A percentile compares a stretch with the other conserved stretches of the same genome.
These are phyloP conservation scores for Paralagenidium karlingii DNA, from an alignment of 352 stramenopile genomes.

Conservation along the genomic window DNA sequence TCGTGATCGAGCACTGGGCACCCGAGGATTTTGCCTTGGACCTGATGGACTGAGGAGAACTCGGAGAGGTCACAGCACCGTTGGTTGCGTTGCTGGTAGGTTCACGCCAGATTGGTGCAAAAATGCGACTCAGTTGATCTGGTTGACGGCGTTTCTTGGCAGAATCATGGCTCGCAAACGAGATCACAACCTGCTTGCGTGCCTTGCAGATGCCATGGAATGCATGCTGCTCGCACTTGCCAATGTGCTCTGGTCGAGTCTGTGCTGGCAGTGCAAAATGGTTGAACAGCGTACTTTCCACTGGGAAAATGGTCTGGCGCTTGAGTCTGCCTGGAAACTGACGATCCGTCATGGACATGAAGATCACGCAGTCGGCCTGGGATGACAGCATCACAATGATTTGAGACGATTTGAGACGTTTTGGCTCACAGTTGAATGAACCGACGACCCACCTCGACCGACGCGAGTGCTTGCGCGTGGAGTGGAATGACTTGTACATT, in stretches of 20 bases:
- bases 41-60: background rate
- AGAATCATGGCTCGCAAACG: conserved; percentile 22
- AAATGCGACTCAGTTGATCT: conserved; percentile 24
- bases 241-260: conserved; percentile 31
- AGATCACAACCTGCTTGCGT: conserved; percentile 28
- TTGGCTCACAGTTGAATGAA: too few relatives aligned
- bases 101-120: conserved; percentile 17
- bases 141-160: conserved; percentile 9
- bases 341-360: conserved; percentile 63
- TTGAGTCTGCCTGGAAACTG: conserved; percentile 70
- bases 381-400: too few relatives aligned
- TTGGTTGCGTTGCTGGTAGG: background rate
- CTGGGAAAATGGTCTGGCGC: too few relatives aligned
- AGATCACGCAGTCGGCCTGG: too few relatives aligned
- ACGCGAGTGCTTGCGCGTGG: background rate
- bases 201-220: conserved; percentile 24
- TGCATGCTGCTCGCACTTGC: conserved; percentile 26
- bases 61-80: background rate
- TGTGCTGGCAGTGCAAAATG: conserved; percentile 44
- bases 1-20: background rate
- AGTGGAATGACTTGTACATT: background rate
- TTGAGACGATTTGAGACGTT: too few relatives aligned
- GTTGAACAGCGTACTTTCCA: conserved; percentile 45
- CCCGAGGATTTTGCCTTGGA: background rate
- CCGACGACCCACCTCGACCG: background rate